A percentile compares a stretch with the other conserved stretches of the same genome.
phyloP scores from a whole-genome alignment of 345 rosid species.

The Mallotus nudiflorus region DNA sequence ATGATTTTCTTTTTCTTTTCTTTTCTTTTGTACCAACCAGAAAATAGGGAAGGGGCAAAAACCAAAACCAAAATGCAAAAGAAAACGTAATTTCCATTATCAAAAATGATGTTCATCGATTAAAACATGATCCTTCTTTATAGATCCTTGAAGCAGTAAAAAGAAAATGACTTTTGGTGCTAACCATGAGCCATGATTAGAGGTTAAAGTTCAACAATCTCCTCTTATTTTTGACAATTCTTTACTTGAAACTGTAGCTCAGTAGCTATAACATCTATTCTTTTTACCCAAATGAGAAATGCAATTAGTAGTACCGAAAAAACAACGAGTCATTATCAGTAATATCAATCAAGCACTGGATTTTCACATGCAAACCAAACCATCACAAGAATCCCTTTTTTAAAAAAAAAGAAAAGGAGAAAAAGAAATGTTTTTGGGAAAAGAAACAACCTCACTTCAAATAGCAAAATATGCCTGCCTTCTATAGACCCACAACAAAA shows the following conservation, averaged over 20 bases:
- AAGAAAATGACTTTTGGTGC: neutral
- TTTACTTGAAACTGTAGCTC: no score
- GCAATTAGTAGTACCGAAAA: no score
- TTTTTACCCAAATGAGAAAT: no score
- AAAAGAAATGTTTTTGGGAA: no score
- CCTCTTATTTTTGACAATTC: neutral
- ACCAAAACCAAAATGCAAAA: neutral
- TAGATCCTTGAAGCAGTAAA: neutral
- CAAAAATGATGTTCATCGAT: neutral
- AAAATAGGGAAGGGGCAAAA: neutral
- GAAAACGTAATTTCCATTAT: neutral
- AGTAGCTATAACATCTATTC: no score
- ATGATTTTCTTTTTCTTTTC: no score
- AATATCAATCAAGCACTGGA: neutral
- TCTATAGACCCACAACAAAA: neutral
- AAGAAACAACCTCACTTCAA: neutral
- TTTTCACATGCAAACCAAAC: conserved; percentile 6
- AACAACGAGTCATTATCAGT: neutral
- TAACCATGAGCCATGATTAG: neutral
- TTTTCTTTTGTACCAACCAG: neutral
- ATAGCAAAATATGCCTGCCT: no score
- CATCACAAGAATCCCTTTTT: neutral
- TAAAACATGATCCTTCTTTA: neutral
- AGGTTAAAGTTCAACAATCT: neutral
- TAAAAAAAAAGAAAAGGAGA: no score